Percentiles rank a stretch among this genome's conserved stretches.
Evolutionary conservation across 1,284 basidiomycete genomes (phyloP).

Genomic region (Ceratobasidium sp.): DNA sequence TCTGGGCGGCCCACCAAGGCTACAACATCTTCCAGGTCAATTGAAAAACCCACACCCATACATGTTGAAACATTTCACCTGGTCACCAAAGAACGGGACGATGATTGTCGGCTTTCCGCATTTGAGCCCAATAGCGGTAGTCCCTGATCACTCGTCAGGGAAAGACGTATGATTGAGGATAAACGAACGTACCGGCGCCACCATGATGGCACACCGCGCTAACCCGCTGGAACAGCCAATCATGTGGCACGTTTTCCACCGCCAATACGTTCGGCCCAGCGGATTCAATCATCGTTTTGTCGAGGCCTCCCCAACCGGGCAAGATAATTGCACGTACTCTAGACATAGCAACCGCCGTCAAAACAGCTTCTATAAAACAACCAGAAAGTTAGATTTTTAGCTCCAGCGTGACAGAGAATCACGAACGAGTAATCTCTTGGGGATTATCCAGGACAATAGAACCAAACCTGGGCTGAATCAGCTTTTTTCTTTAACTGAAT

Average conservation of each 20-base stretch:
- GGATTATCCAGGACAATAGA: constrained; percentile 70
- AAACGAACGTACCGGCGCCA: constrained; percentile 55
- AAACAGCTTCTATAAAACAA: constrained; percentile 57
- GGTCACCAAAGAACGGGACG: constrained; percentile 75
- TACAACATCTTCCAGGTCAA: no score
- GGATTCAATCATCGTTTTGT: constrained; percentile 55
- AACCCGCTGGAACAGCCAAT: constrained; percentile 73
- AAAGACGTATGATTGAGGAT: not conserved
- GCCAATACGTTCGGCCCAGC: constrained; percentile 62
- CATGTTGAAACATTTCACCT: constrained; percentile 51
- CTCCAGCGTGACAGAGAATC: no score
- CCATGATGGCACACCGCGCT: constrained; percentile 73
- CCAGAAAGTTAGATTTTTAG: no score
- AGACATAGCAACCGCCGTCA: constrained; percentile 61
- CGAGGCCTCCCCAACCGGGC: constrained; percentile 67
- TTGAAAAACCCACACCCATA: no score
- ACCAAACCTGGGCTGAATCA: constrained; percentile 58
- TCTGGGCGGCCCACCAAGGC: constrained; percentile 43
- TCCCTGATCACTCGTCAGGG: constrained; percentile 51
- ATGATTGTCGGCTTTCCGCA: constrained; percentile 70
- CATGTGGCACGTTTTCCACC: constrained; percentile 70
- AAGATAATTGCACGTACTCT: constrained; percentile 66
- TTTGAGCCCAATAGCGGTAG: constrained; percentile 66
- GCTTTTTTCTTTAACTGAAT: not conserved
- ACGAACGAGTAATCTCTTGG: constrained; percentile 60